phyloP scores from a whole-genome alignment of 441 rosid genomes.

The Eugenia klotzschiana region DNA sequence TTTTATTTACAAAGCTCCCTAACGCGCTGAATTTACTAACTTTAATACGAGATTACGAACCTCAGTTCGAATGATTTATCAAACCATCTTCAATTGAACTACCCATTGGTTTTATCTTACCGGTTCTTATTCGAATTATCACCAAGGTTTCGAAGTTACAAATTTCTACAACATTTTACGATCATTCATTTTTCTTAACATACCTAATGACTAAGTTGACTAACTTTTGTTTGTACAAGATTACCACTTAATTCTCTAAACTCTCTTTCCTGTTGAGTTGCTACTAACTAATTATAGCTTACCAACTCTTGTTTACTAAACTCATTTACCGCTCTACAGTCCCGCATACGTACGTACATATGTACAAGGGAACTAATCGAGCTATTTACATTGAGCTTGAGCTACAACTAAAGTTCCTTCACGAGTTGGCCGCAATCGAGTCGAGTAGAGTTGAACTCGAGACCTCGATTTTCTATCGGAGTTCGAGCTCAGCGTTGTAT shows the following conservation, averaged over 20 bases:
- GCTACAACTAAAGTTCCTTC: not conserved
- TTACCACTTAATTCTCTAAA: not conserved
- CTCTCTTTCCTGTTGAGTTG: not conserved
- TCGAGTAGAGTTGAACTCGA: not conserved
- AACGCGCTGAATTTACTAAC: not conserved
- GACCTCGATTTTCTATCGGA: not conserved
- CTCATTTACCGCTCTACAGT: not conserved
- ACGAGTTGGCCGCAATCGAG: not conserved
- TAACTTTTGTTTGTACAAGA: not conserved
- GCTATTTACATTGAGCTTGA: not conserved
- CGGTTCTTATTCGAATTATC: no score
- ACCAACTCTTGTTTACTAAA: not conserved
- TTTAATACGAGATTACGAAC: not conserved
- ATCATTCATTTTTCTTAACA: no score
- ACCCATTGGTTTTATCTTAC: not conserved
- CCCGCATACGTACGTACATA: not conserved
- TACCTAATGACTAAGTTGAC: not conserved
- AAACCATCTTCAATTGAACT: accelerated
- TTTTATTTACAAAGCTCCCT: not conserved
- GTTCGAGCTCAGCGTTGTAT: accelerated
- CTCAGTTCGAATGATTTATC: not conserved
- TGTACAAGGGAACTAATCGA: not conserved
- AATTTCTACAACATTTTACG: not conserved
- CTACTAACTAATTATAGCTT: not conserved
- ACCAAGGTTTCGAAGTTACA: not conserved